Evolutionary conservation across 176 grass and related monocot species (phyloP).

Genomic region (Oryza glaberrima): DNA sequence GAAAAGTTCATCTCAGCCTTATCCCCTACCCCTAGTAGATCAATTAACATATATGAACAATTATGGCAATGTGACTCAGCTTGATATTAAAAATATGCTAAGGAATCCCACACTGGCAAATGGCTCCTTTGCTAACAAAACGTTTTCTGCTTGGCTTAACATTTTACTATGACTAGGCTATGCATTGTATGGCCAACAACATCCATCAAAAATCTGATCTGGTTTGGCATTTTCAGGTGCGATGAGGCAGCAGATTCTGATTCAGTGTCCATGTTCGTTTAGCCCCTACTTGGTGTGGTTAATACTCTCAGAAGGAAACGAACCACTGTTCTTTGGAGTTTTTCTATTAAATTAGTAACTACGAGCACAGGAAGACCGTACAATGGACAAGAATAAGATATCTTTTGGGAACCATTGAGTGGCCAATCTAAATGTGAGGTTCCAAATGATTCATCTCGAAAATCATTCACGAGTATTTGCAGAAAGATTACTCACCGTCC

Average conservation of each 20-base stretch:
- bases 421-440: neutral
- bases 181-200: neutral
- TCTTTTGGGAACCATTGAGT: neutral
- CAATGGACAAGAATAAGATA: neutral
- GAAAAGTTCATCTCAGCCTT: neutral
- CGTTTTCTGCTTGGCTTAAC: neutral
- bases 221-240: neutral
- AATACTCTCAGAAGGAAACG: neutral
- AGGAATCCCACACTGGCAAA: neutral
- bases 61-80: neutral
- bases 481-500: slow-evolving; percentile 53
- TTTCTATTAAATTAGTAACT: neutral
- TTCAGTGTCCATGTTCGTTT: neutral
- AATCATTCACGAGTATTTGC: slow-evolving; percentile 10
- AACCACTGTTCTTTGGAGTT: neutral
- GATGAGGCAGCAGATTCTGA: neutral
- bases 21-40: neutral
- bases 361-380: neutral
- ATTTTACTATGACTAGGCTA: neutral
- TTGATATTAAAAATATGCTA: neutral
- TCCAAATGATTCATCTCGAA: neutral
- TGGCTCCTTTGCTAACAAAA: neutral
- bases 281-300: neutral
- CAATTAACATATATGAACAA: neutral
- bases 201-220: neutral